Evolutionary conservation across 2,329 filamentous ascomycete species (phyloP).

Genomic region (Neurospora crassa): DNA sequence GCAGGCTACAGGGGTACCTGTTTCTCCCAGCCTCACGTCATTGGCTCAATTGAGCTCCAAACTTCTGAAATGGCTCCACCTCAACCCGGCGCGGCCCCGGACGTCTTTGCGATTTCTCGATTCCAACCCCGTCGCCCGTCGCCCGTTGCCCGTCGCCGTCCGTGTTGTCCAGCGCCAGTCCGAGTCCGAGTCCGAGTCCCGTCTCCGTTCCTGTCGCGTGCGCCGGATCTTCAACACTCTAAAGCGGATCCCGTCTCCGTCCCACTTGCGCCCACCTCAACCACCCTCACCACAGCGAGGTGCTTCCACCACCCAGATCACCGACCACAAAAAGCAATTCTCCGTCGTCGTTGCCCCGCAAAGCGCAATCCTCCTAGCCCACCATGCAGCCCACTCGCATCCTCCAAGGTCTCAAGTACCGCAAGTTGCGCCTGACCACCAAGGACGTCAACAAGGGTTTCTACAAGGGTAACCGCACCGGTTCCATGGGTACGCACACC

Average conservation of each 20-base stretch:
- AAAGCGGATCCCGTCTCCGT: not conserved
- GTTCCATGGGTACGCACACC: constrained; percentile 77
- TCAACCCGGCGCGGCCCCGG: not conserved
- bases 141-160: not conserved
- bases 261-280: not conserved
- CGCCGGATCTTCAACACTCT: not conserved
- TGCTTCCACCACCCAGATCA: not conserved
- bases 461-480: constrained; percentile 93
- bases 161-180: not conserved
- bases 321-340: not conserved
- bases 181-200: not conserved
- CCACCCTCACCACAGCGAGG: not conserved
- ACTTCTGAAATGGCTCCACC: not conserved
- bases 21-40: rapidly evolving
- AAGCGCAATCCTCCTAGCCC: constrained; percentile 4
- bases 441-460: constrained; percentile 89
- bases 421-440: constrained; percentile 74
- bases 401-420: constrained; percentile 54
- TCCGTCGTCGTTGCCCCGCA: not conserved
- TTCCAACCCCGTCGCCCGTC: not conserved
- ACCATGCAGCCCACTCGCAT: constrained; percentile 59
- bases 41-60: not conserved
- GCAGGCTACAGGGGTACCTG: not conserved
- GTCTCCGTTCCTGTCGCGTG: not conserved
- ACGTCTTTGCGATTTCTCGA: not conserved